phyloP scores from a whole-genome alignment of 169 alveolate species.

The Cryptosporidium tyzzeri region DNA sequence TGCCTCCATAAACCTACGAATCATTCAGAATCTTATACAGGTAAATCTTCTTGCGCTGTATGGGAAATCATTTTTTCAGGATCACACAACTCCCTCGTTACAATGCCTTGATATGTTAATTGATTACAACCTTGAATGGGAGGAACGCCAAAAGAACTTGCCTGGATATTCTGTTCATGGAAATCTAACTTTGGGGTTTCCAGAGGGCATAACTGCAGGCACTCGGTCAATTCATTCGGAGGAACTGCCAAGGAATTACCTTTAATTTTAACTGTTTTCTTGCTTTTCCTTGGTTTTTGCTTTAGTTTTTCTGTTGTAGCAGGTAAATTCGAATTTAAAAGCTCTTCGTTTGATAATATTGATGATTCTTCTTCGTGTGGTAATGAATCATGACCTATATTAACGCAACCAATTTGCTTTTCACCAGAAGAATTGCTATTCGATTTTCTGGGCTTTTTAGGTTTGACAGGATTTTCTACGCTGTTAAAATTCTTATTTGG shows the following conservation, averaged over 20 bases:
- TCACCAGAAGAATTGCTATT: background rate
- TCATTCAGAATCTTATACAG: background rate
- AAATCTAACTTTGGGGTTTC: conserved; percentile 14
- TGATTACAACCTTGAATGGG: background rate
- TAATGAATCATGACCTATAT: background rate
- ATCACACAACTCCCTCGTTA: conserved; percentile 2
- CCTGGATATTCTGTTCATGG: background rate
- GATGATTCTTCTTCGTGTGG: background rate
- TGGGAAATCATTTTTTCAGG: conserved; percentile 17
- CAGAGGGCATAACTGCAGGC: background rate
- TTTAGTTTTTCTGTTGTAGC: background rate
- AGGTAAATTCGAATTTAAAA: background rate
- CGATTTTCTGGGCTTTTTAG: conserved; percentile 1
- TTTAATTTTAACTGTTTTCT: background rate
- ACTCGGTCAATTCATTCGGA: background rate
- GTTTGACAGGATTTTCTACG: background rate
- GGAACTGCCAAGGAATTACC: background rate
- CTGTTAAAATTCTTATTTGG: background rate
- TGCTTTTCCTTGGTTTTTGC: background rate
- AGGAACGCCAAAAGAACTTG: background rate
- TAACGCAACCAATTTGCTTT: background rate
- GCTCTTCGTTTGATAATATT: background rate
- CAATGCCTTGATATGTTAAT: background rate
- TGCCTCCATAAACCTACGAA: background rate
- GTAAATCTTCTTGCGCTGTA: background rate